These are phyloP conservation scores for Hydnomerulius pinastri DNA, from an alignment of 768 basidiomycete genomes.

Conservation along the genomic window DNA sequence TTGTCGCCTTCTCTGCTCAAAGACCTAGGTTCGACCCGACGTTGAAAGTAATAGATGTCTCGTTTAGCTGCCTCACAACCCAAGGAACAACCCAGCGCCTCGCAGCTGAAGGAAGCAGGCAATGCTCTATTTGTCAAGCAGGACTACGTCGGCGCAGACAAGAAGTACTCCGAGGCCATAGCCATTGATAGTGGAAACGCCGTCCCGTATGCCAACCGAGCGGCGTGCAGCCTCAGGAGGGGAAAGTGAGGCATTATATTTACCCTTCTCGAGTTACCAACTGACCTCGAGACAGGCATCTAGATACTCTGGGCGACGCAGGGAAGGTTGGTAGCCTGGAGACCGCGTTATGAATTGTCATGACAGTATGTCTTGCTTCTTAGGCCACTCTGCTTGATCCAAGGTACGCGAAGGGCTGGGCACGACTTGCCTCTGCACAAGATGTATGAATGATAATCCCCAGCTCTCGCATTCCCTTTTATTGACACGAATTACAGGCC, in stretches of 20 bases:
- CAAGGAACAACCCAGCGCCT: background rate
- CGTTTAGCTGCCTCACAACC: no score
- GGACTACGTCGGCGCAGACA: constrained; percentile 36
- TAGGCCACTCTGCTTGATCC: constrained; percentile 44
- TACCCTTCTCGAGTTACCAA: background rate
- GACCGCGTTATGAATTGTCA: background rate
- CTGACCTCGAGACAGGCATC: background rate
- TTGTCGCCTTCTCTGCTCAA: no score
- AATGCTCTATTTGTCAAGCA: constrained; percentile 40
- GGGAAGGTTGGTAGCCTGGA: background rate
- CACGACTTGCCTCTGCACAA: constrained; percentile 37
- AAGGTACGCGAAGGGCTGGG: constrained; percentile 44
- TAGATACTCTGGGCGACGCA: constrained; percentile 8
- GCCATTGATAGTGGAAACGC: constrained; percentile 39
- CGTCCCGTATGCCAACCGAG: constrained; percentile 46
- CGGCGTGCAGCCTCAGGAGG: constrained; percentile 40
- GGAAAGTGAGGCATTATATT: constrained; percentile 32
- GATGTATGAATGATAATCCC: constrained; percentile 25
- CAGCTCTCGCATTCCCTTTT: no score
- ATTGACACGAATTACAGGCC: background rate
- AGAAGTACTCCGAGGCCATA: constrained; percentile 46
- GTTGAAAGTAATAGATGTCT: no score
- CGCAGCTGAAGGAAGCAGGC: constrained; percentile 40
- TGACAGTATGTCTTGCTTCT: background rate
- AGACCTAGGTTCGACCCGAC: no score